Evolutionary conservation across 2,329 filamentous ascomycete genomes (phyloP).

Genomic region (Paraphoma sp.): DNA sequence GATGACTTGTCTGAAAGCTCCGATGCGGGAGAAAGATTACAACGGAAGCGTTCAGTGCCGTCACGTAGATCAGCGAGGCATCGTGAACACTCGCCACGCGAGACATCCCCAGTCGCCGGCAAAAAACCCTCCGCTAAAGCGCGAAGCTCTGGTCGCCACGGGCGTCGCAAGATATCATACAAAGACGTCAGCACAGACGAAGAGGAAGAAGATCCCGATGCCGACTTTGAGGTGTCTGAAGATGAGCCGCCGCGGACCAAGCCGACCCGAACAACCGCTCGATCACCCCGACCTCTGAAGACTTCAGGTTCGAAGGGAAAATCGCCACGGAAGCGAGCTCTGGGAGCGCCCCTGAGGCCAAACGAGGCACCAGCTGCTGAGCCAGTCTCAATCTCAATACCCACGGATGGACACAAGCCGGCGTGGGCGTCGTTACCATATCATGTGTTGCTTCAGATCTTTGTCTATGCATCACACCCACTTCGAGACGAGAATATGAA

Average conservation of each 20-base stretch:
- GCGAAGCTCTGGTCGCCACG: constrained; percentile 16
- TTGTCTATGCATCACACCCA: constrained; percentile 69
- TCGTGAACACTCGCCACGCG: constrained; percentile 18
- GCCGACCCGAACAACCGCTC: constrained; percentile 9
- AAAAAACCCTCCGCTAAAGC: constrained; percentile 1
- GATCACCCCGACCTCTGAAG: constrained; percentile 16
- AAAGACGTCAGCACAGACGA: constrained; percentile 42
- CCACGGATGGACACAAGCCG: constrained; percentile 34
- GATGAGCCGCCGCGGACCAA: constrained; percentile 21
- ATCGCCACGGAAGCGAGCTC: constrained; percentile 15
- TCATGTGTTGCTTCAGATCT: constrained; percentile 72
- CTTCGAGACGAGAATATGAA: constrained; percentile 58
- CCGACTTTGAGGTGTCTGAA: constrained; percentile 30
- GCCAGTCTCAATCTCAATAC: constrained; percentile 18
- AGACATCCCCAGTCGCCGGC: constrained; percentile 6
- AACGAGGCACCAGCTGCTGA: constrained; percentile 13
- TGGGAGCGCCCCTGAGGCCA: constrained; percentile 39
- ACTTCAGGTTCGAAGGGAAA: constrained; percentile 9
- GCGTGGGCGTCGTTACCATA: constrained; percentile 63
- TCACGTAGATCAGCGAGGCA: constrained; percentile 36
- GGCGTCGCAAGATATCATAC: constrained; percentile 34
- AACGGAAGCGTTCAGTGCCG: constrained; percentile 24
- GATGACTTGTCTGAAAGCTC: constrained; percentile 34
- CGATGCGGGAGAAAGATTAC: constrained; percentile 12
- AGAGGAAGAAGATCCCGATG: constrained; percentile 33